These are phyloP conservation scores for Colletotrichum liriopes DNA, from an alignment of 2,329 filamentous ascomycete genomes.

Conservation along the genomic window DNA sequence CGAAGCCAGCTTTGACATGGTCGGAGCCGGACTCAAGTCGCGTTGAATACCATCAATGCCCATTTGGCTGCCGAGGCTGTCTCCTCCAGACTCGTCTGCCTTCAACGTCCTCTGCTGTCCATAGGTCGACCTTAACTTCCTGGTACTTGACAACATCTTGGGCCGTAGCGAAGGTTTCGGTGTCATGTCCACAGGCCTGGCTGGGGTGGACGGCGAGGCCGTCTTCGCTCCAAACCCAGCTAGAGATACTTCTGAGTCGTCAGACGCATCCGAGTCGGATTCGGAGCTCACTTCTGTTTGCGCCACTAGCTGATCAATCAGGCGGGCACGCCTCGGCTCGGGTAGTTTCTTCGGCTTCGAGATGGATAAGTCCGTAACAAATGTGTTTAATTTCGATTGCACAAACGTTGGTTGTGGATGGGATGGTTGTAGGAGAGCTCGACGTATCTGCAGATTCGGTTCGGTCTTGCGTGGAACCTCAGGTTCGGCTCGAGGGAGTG, in stretches of 20 bases:
- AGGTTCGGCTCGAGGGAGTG: neutral
- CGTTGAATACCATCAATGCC: constrained; percentile 45
- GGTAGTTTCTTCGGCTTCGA: constrained; percentile 21
- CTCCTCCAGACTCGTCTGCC: constrained; percentile 48
- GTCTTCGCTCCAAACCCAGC: neutral
- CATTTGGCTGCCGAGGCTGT: constrained; percentile 46
- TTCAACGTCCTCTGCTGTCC: constrained; percentile 52
- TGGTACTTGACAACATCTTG: constrained; percentile 25
- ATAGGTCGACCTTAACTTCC: constrained; percentile 40
- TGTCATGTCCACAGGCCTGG: constrained; percentile 14
- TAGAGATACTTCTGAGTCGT: neutral
- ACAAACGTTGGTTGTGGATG: neutral
- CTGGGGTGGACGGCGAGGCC: constrained; percentile 24
- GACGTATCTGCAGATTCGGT: constrained; percentile 15
- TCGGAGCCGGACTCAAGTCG: constrained; percentile 35
- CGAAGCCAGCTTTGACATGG: constrained; percentile 37
- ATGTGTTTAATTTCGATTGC: neutral
- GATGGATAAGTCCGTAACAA: neutral
- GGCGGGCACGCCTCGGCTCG: constrained; percentile 28
- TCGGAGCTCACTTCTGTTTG: constrained; percentile 38
- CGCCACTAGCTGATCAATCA: constrained; percentile 43
- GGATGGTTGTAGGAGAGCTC: neutral
- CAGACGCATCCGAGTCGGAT: constrained; percentile 33
- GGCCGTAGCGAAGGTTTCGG: constrained; percentile 32
- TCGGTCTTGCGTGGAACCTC: constrained; percentile 9